Evolutionary conservation across 257 asterid genomes (phyloP).

Genomic region (Asclepias syriaca): DNA sequence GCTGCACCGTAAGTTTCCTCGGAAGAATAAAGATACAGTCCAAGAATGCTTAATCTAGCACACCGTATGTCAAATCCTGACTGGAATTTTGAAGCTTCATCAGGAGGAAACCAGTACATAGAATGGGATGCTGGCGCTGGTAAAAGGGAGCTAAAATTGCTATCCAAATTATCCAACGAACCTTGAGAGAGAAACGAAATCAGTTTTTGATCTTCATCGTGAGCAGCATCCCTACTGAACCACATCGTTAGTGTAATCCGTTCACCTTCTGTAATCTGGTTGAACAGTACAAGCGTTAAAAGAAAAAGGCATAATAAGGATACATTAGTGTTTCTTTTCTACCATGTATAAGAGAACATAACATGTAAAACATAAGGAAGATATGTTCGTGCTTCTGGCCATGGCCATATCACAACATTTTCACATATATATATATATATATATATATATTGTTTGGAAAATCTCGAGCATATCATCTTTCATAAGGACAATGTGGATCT

Average conservation of each 20-base stretch:
- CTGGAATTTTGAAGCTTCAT: conserved; percentile 52
- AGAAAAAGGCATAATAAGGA: background rate
- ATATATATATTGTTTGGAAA: no score
- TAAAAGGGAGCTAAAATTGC: conserved; percentile 27
- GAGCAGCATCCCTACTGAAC: conserved; percentile 78
- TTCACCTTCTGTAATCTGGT: conserved; percentile 77
- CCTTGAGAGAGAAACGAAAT: conserved; percentile 45
- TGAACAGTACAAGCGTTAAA: background rate
- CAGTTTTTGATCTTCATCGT: conserved; percentile 78
- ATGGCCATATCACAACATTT: background rate
- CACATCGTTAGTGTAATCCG: conserved; percentile 82
- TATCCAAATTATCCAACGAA: conserved; percentile 19
- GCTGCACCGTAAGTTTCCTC: conserved; percentile 17
- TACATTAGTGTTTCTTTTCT: background rate
- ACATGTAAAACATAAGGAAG: background rate
- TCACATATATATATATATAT: no score
- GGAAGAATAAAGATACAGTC: conserved; percentile 45
- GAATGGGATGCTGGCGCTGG: conserved; percentile 58
- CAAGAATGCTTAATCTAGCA: conserved; percentile 66
- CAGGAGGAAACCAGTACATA: conserved; percentile 96
- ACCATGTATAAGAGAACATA: background rate
- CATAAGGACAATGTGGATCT: background rate
- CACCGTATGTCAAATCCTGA: conserved; percentile 76
- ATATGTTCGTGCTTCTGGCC: background rate
- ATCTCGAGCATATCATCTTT: background rate